Evolutionary conservation across 805 yeast species (phyloP), one percentile per base, ranked within the genome.

Genomic region (Spathaspora girioi): DNA sequence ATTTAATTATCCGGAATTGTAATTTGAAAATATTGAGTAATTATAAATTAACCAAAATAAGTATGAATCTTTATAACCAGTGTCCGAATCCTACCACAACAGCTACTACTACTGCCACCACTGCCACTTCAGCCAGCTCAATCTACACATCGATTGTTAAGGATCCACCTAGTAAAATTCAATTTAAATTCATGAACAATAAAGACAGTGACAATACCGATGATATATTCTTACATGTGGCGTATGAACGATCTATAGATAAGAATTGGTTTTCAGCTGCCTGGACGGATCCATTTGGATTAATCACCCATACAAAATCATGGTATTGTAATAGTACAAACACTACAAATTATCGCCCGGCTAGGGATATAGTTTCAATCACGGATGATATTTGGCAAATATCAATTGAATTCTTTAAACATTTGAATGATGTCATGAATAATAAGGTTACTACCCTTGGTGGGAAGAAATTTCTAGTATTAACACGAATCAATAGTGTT

Each of bases 271-370:
- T 90, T 43, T 82, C 84, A 19, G 96, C 89, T 0, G 86, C 96
- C 0, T 90, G 97, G 96, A 77, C 94, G 0, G 97, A 93, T 61
- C 93, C 92, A 46, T 78, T 79, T 63, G 97, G 97, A 0, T 73
- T 75, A 3, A 75, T 81, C 11, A 79, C 84, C 15, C 76, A 75
- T 45, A 78, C 84, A 0, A 84, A 82, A 56, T 78, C 90, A 0
- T 87, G 93, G 92, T 77, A 75, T 57, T 73, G 76, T 62, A 63
- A 60, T 6, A 68, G 69, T 48, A 3, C 50, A 17, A 43, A 38
- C 54, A 46, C 59, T 23, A 12, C 15, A 8, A 41, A 10, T 11
- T 18, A 35, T 17, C 8, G 46, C 26, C 26, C 6, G 42, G 29
- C 55, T 8, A 56, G 59, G 42, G 71, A 68, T 48, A 53, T 71